Conservation (phyloP, 495 filamentous ascomycete species). For the Penicillium canariense region DNA sequence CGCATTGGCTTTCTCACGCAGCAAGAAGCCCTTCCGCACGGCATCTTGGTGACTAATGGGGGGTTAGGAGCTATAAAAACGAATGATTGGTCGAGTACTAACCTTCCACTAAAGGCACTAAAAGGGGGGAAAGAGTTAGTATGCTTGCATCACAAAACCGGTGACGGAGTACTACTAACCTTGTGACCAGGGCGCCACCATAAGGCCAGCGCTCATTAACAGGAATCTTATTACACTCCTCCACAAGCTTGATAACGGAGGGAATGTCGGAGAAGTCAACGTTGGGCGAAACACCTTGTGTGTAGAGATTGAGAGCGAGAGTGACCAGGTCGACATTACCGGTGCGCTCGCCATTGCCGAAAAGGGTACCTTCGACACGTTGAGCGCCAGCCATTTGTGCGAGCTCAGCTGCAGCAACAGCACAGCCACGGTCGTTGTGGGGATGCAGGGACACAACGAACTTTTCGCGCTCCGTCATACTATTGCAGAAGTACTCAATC, state of each 20-base stretch:
- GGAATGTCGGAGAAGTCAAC: slow-evolving; percentile 93
- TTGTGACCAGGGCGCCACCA: slow-evolving; percentile 70
- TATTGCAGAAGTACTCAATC: slow-evolving; percentile 89
- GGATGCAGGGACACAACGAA: slow-evolving; percentile 83
- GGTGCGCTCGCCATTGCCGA: slow-evolving; percentile 94
- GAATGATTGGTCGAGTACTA: too few species aligned
- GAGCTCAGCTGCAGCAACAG: slow-evolving; percentile 82
- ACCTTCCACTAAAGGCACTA: slow-evolving; percentile 19
- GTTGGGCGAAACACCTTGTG: slow-evolving; percentile 83
- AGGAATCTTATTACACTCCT: slow-evolving; percentile 91
- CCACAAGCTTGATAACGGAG: slow-evolving; percentile 83
- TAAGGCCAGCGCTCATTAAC: slow-evolving; percentile 88
- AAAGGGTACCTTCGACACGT: slow-evolving; percentile 90
- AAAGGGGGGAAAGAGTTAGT: background rate
- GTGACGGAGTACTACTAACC: background rate
- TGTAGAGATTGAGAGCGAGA: slow-evolving; percentile 92
- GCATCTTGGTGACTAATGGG: slow-evolving; percentile 94
- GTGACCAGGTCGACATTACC: slow-evolving; percentile 97
- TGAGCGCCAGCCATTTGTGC: slow-evolving; percentile 98
- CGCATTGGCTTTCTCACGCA: slow-evolving; percentile 58
- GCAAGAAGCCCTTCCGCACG: slow-evolving; percentile 93
- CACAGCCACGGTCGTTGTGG: slow-evolving; percentile 93
- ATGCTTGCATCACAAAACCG: background rate
- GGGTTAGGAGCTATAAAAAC: slow-evolving; percentile 60
- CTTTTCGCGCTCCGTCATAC: slow-evolving; percentile 77